A percentile compares a stretch with the other conserved stretches of the same genome.
Conservation (phyloP, 202 grass and related monocot species). For the Tripidium arundinaceum region DNA sequence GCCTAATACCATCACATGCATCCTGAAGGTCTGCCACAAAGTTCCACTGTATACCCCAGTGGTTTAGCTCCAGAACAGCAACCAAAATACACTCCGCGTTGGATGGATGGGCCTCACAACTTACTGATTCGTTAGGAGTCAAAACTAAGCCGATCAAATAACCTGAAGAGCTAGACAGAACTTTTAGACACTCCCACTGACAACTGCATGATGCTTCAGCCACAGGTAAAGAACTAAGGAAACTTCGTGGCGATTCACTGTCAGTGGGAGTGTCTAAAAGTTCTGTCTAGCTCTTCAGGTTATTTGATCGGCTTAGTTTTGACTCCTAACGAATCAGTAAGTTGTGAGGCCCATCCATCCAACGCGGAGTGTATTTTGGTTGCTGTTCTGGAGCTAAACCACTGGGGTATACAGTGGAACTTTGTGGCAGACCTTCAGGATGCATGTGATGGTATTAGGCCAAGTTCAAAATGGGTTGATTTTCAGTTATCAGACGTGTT, state of each 20-base stretch:
- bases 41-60: slow-evolving; percentile 79
- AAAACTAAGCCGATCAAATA: slow-evolving; percentile 65
- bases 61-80: slow-evolving; percentile 62
- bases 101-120: slow-evolving; percentile 35
- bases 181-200: slow-evolving; percentile 37
- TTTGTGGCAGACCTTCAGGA: slow-evolving; percentile 67
- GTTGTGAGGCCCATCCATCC: slow-evolving; percentile 35
- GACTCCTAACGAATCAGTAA: slow-evolving; percentile 34
- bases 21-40: slow-evolving; percentile 67
- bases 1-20: slow-evolving; percentile 34
- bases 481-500: slow-evolving; percentile 84
- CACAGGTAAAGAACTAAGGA: slow-evolving; percentile 22
- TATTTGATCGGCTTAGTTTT: slow-evolving; percentile 65
- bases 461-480: slow-evolving; percentile 66
- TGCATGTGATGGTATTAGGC: slow-evolving; percentile 34
- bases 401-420: slow-evolving; percentile 79
- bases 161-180: slow-evolving; percentile 77
- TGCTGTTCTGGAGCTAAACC: slow-evolving; percentile 62
- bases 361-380: slow-evolving; percentile 40
- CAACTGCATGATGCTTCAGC: slow-evolving; percentile 48
- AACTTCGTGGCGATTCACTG: slow-evolving; percentile 27
- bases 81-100: slow-evolving; percentile 40
- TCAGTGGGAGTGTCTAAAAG: slow-evolving; percentile 57
- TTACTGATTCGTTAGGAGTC: slow-evolving; percentile 34
- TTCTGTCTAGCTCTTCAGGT: slow-evolving; percentile 77